Percentiles rank a stretch among this genome's conserved stretches.
Evolutionary conservation across 208 protist genomes (phyloP).

Genomic region (Wallacemonas sp.): DNA sequence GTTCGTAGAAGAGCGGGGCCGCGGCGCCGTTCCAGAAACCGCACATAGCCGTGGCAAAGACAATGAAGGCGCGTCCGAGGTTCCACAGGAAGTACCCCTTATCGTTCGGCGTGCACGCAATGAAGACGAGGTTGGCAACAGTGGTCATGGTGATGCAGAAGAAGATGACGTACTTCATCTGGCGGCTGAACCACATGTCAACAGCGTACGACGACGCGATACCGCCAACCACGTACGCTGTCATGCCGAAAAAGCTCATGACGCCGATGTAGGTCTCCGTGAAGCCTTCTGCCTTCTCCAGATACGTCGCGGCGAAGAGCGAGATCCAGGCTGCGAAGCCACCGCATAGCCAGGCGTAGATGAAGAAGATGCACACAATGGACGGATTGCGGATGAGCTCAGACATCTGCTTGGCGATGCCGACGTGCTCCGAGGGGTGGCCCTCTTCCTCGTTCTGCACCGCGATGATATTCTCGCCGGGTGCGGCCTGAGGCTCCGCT

Average conservation of each 20-base stretch:
- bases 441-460: constrained; percentile 11
- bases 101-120: constrained; percentile 78
- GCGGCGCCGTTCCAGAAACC: constrained; percentile 89
- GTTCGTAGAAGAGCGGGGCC: constrained; percentile 85
- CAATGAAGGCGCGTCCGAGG: constrained; percentile 65
- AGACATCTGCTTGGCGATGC: constrained; percentile 54
- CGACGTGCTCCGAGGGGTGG: constrained; percentile 35
- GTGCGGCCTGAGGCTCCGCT: not conserved
- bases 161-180: constrained; percentile 92
- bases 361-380: constrained; percentile 70
- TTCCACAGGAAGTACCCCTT: constrained; percentile 73
- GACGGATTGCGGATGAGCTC: constrained; percentile 61
- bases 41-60: constrained; percentile 70
- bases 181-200: constrained; percentile 78
- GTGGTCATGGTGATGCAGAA: constrained; percentile 83
- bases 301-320: constrained; percentile 78
- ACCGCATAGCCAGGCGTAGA: constrained; percentile 86
- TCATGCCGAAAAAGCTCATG: constrained; percentile 86
- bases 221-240: constrained; percentile 73
- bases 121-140: constrained; percentile 76
- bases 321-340: constrained; percentile 86
- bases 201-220: constrained; percentile 76
- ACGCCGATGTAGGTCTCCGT: constrained; percentile 48
- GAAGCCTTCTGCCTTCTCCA: constrained; percentile 51
- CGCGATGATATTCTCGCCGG: constrained; percentile 12